phyloP scores from a whole-genome alignment of 2,329 filamentous ascomycete species.

The Hirsutella thompsonii region DNA sequence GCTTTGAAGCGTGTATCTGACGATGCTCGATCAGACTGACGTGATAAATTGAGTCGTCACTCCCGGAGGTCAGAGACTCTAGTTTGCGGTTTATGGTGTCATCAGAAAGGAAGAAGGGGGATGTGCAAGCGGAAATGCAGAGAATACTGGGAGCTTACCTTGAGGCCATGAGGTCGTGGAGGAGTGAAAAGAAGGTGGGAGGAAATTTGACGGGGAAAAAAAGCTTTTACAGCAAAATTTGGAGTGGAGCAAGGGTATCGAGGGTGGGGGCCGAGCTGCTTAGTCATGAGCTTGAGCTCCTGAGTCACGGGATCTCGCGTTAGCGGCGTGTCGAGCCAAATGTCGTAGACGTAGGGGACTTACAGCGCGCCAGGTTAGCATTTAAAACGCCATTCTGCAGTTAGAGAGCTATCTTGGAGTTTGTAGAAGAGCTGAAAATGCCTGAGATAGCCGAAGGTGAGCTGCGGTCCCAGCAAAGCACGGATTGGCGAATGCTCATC shows the following conservation, averaged over 20 bases:
- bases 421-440: conserved; percentile 24
- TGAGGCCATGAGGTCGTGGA: neutral
- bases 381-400: neutral
- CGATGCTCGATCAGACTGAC: conserved; percentile 66
- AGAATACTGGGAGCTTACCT: neutral
- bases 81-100: conserved; percentile 84
- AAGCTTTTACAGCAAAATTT: neutral
- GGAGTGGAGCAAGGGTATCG: neutral
- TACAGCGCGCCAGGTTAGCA: neutral
- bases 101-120: conserved; percentile 44
- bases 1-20: neutral
- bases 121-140: neutral
- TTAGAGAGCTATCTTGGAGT: neutral
- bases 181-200: conserved; percentile 4
- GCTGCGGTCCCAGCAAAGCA: no score
- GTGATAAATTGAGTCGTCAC: conserved; percentile 74
- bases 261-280: neutral
- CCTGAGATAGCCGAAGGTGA: conserved; percentile 51
- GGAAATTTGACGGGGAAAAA: neutral
- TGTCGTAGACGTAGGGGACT: neutral
- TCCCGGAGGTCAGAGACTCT: conserved; percentile 89
- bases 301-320: conserved; percentile 19
- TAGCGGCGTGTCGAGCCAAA: conserved; percentile 8
- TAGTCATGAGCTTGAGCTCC: neutral
- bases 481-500: no score